These are phyloP conservation scores for Kalanchoe fedtschenkoi DNA, from an alignment of 164 flowering plant species.

Conservation along the genomic window DNA sequence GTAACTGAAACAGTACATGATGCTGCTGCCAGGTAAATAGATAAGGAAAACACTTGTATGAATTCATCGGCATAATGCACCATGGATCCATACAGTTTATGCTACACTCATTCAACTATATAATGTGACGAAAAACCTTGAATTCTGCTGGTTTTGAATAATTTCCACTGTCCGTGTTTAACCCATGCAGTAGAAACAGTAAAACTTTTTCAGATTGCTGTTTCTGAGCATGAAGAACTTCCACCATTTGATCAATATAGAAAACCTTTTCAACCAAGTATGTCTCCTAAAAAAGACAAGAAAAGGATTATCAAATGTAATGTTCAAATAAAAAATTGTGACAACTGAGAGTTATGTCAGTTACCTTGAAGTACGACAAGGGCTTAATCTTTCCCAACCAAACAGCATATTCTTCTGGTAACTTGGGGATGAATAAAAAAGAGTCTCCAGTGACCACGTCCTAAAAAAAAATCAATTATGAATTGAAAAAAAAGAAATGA, in stretches of 20 bases:
- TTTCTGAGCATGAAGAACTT: constrained; percentile 35
- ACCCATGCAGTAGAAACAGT: constrained; percentile 75
- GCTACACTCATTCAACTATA: neutral
- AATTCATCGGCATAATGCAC: too few relatives aligned
- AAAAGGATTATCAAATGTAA: constrained; percentile 8
- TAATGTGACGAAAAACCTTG: constrained; percentile 33
- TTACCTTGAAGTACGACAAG: constrained; percentile 66
- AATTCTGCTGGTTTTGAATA: constrained; percentile 76
- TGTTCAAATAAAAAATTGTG: neutral
- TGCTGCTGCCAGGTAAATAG: too few relatives aligned
- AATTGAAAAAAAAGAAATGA: neutral
- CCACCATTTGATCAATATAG: constrained; percentile 59
- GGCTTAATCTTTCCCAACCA: constrained; percentile 87
- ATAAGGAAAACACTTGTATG: too few relatives aligned
- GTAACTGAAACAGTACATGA: too few relatives aligned
- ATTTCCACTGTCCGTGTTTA: constrained; percentile 77
- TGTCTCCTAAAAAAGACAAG: constrained; percentile 43
- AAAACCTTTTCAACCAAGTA: constrained; percentile 52
- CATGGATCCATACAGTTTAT: neutral
- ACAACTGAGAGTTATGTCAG: neutral
- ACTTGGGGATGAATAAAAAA: constrained; percentile 70
- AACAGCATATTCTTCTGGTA: constrained; percentile 79
- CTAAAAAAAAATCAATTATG: constrained; percentile 18
- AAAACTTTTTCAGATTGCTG: constrained; percentile 46
- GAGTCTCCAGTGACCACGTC: constrained; percentile 74